Base-by-base conservation (phyloP, 108 stramenopile species). In the Chaetoceros tenuissimus region DNA sequence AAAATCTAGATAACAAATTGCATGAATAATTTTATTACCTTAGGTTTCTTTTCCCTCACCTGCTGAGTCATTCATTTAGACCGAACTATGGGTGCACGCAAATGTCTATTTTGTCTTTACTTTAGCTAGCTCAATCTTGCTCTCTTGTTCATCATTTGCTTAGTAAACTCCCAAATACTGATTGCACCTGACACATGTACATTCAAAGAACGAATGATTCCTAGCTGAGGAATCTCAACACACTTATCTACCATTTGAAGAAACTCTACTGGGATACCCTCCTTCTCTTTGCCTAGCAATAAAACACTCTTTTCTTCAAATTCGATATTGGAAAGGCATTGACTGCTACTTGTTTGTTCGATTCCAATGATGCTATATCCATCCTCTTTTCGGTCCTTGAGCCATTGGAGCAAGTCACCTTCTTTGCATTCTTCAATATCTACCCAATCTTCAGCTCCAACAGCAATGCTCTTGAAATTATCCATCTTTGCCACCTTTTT, bases 171-270 rank as follows among this genome's bases (percentile, higher is more conserved):
- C 94, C 95, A 96, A 62, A 98, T 82, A 1, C 77, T 59, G 20
- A 98, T 75, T 16, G 96, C 90, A 22, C 92, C 94, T 24, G 78
- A 73, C 5, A 96, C 97, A 55, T 98, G 97, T n/a, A 96, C 97
- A 56, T 98, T 98, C 26, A 98, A 67, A 25, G 85, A 87, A 3
- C 97, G 75, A 55, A 87, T 92, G 53, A 98, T 92, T 17, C 97
- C 97, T 24, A 92, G 72, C 64, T 98, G 97, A 16, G 97, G 97
- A 57, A 98, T 95, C 66, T 98, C 95, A 31, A 94, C 82, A 62
- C 94, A 95, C n/a, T 79, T 59, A 55, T 98, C 97, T 28, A 96
- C 87, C 28, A 82, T 75, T 21, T 90, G 76, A 18, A 98, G 68
- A 48, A 86, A 87, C 28, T 92, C 78, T 0, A 95, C 85, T 0